Percentiles rank a stretch among this genome's conserved stretches.
These are phyloP conservation scores for Phytophthora palmivora DNA, from an alignment of 352 stramenopile genomes.

Conservation along the genomic window DNA sequence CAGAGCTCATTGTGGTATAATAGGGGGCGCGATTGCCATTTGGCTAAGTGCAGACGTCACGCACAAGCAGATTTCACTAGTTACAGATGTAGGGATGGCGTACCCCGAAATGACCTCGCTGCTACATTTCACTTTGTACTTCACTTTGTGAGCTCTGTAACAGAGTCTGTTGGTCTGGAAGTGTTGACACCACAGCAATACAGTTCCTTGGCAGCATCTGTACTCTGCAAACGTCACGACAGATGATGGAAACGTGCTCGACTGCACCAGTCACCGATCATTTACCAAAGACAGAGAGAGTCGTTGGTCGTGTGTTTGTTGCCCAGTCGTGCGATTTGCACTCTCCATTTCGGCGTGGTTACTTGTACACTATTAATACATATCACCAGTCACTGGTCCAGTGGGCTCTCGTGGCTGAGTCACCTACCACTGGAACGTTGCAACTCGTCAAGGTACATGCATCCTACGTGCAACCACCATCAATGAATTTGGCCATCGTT, in stretches of 20 bases:
- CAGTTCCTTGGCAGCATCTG: conserved; percentile 5
- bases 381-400: too few species aligned
- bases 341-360: too few species aligned
- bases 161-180: conserved; percentile 4
- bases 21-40: conserved; percentile 5
- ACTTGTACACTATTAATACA: too few species aligned
- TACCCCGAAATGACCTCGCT: conserved; percentile 8
- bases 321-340: conserved; percentile 1
- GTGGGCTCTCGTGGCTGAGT: too few species aligned
- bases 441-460: too few species aligned
- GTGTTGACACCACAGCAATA: conserved; percentile 5
- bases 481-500: neutral
- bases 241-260: conserved; percentile 5
- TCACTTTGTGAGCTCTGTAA: conserved; percentile 1
- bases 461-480: neutral
- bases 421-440: too few species aligned
- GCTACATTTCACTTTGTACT: conserved; percentile 7
- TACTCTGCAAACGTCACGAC: conserved; percentile 8
- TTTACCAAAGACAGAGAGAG: conserved; percentile 9
- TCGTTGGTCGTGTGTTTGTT: conserved; percentile 7
- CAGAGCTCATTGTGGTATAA: conserved; percentile 1
- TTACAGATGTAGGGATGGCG: conserved; percentile 13
- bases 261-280: neutral
- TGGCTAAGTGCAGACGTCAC: conserved; percentile 1
- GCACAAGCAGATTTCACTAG: conserved; percentile 14